Evolutionary conservation across 192 early-diverging fungal species (phyloP), one percentile per base, ranked within the genome.

Genomic region (Tieghemiomyces parasiticus): DNA sequence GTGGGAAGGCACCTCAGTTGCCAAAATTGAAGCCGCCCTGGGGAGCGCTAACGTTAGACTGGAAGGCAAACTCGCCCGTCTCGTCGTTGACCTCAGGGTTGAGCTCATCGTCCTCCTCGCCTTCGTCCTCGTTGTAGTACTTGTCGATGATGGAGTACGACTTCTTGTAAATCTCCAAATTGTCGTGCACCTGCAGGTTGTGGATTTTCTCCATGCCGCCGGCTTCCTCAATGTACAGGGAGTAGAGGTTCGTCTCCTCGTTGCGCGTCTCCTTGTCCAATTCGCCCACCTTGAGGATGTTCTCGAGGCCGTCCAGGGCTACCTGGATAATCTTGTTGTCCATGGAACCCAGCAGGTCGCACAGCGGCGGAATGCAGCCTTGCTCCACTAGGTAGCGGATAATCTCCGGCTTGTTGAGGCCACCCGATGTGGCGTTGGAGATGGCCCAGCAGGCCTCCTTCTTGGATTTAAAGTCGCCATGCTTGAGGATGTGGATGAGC

Each of bases 371-470:
- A 67, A 99, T 96, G 73, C 84, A 84, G 12, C 94, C 95, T 66
- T 92, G 89, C 49, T 75, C 66, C 35, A 97, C 95, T 32, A 99
- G 76, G 69, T 91, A 93, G 64, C 82, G 82, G 68, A 99, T 94
- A 70, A 95, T 93, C 20, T 93, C 89, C 32, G 94, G 93, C 63
- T 85, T 81, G 62, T 85, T 79, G 22, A 95, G 76, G 4, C 86
- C 87, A 28, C 93, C 91, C n/a, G 94, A 91, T 3, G 92, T 95
- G 12, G 95, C 95, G 62, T 99, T 97, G 9, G 93, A 97, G 44
- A 99, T 86, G 34, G 95, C 95, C 95, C 95, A 99, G 80, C 95
- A 99, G 30, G 95, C 95, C 66, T 99, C 95, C 72, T 96, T 96
- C 71, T 93, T 93, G 64, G 90, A 95, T 78, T 97, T 97, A 72